Base-by-base conservation (phyloP, 179 eudicot genomes). In the Actinidia arguta region DNA sequence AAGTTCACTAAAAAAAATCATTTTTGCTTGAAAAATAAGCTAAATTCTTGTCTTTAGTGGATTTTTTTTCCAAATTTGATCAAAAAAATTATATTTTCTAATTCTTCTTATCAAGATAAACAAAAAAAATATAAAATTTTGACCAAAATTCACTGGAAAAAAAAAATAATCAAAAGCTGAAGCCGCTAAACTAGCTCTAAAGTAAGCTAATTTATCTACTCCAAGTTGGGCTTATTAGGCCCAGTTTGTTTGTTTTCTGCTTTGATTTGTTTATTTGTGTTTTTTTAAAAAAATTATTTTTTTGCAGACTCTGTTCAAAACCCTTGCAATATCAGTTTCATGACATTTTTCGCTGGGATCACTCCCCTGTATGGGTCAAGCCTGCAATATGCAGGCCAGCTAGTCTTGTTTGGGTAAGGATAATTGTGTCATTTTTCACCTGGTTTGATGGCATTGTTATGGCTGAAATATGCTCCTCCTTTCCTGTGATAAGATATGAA, bases 381-480 rank as follows among this genome's bases (percentile, higher is more conserved):
- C 63, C 24, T 91, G 50, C 89, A 84, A 18, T 91, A 91, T 87
- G 89, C 89, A 24, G 94, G 94, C 94, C 94, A 0, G 94, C 94
- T 25, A 82, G 88, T 80, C 86, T 91, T 24, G 89, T 90, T 18
- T 91, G 94, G 94, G 94, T 92, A 51, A 90, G 94, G 94, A 84
- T 90, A 27, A 85, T 89, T 6, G 94, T 91, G 27, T 85, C 90
- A 2, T 91, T 91, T 82, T 90, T 90, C 85, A 88, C 92, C 72
- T 84, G 87, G 68, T 90, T 91, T 84, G 92, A 88, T 80, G 92
- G 92, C 11, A 55, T 90, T 84, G 92, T 91, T 72, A 91, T 91
- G 94, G 86, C 92, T 54, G 92, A 89, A 82, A 88, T 91, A 42
- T 90, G 94, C 85, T 91, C 92, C 76, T 91, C 92, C 46, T 91